Percentiles rank a stretch among this genome's conserved stretches.
Conservation (phyloP, 192 early-diverging fungal genomes). For the Backusella mclennaniae region DNA sequence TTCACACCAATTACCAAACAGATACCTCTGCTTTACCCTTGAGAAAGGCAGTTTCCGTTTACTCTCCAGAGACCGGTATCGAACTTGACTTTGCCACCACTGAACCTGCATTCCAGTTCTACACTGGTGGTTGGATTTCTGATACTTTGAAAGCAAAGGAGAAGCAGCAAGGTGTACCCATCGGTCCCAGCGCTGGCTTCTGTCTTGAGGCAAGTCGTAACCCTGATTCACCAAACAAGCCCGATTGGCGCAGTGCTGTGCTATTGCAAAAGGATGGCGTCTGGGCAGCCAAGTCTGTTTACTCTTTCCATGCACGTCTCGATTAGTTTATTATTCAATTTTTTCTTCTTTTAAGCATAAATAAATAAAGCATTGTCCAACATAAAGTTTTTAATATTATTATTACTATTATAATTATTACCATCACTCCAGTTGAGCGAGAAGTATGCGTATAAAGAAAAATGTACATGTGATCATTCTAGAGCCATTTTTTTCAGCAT, state of each 20-base stretch:
- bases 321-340: not conserved
- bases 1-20: conserved; percentile 34
- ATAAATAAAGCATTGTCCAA: not conserved
- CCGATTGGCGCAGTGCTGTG: conserved; percentile 52
- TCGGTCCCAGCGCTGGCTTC: conserved; percentile 61
- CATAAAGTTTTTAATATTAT: not conserved
- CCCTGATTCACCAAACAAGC: conserved; percentile 63
- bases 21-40: conserved; percentile 22
- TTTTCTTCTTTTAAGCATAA: not conserved
- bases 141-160: conserved; percentile 42
- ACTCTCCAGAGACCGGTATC: conserved; percentile 58
- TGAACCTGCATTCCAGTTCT: conserved; percentile 78
- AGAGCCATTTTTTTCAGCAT: not conserved
- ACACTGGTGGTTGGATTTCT: conserved; percentile 77
- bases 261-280: conserved; percentile 45
- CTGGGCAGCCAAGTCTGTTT: conserved; percentile 50
- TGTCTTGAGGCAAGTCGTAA: conserved; percentile 65
- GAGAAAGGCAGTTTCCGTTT: conserved; percentile 46
- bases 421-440: too few species aligned
- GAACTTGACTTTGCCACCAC: conserved; percentile 61
- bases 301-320: conserved; percentile 37
- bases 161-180: conserved; percentile 32
- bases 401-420: not conserved
- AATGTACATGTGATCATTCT: not conserved
- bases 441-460: not conserved